Evolutionary conservation across 208 protist species (phyloP).

Genomic region (Leishmania aethiopica): DNA sequence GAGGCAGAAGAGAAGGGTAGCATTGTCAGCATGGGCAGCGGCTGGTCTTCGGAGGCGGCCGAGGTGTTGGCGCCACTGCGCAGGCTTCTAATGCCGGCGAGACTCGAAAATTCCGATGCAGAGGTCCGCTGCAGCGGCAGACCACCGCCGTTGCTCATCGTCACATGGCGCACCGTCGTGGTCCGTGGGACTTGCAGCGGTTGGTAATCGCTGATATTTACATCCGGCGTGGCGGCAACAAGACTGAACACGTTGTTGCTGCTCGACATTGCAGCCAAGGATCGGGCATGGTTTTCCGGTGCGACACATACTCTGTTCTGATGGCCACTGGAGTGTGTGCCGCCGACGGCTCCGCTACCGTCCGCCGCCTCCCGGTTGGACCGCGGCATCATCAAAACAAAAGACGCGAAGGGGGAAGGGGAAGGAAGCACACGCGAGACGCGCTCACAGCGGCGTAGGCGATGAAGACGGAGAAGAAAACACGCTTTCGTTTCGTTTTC

Average conservation of each 20-base stretch:
- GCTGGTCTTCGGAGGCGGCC: background rate
- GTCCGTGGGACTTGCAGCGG: background rate
- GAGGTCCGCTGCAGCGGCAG: background rate
- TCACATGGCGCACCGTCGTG: background rate
- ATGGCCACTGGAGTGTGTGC: background rate
- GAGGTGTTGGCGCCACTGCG: background rate
- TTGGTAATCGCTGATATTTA: slow-evolving; percentile 9
- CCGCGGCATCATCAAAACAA: slow-evolving; percentile 1
- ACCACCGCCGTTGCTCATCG: background rate
- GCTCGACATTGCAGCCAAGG: background rate
- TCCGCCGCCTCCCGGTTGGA: background rate
- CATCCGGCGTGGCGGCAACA: slow-evolving; percentile 15
- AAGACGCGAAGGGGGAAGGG: background rate
- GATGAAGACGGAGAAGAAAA: background rate
- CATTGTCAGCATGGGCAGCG: slow-evolving; percentile 21
- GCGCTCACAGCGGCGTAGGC: background rate
- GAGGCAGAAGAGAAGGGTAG: slow-evolving; percentile 2
- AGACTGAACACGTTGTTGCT: slow-evolving; percentile 1
- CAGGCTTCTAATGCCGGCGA: slow-evolving; percentile 1
- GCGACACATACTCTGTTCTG: background rate
- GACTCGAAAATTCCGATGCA: background rate
- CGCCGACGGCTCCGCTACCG: background rate
- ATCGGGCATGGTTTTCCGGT: background rate
- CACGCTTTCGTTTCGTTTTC: background rate
- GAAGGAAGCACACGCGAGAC: background rate